Evolutionary conservation across 2,329 filamentous ascomycete species (phyloP).

Genomic region (Cladosporium sp.): DNA sequence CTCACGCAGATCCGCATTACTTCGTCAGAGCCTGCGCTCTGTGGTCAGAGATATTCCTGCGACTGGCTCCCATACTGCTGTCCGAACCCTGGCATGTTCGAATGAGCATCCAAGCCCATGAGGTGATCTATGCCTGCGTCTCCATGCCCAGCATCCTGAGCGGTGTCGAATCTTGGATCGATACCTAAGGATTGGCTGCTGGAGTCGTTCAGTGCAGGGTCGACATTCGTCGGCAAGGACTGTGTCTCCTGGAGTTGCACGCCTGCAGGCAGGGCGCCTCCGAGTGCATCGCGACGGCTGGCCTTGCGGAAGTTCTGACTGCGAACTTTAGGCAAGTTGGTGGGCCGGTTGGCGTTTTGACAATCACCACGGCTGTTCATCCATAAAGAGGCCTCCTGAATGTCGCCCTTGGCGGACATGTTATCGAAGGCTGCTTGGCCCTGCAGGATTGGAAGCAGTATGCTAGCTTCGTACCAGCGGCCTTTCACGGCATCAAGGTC

Average conservation of each 20-base stretch:
- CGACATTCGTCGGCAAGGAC: conserved; percentile 3
- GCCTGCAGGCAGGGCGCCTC: conserved; percentile 35
- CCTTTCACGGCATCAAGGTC: conserved; percentile 51
- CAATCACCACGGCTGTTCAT: conserved; percentile 35
- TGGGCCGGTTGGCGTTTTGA: conserved; percentile 26
- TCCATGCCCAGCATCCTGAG: conserved; percentile 17
- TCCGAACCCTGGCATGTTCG: conserved; percentile 25
- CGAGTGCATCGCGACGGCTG: conserved; percentile 39
- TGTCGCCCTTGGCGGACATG: conserved; percentile 25
- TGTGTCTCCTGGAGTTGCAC: conserved; percentile 27
- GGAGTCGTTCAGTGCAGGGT: conserved; percentile 5
- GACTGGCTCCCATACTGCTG: conserved; percentile 20
- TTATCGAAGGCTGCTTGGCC: conserved; percentile 18
- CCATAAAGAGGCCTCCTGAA: conserved; percentile 30
- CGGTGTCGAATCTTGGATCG: conserved; percentile 29
- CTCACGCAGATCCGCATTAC: neutral
- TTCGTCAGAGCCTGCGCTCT: no score
- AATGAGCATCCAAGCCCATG: conserved; percentile 20
- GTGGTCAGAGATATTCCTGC: conserved; percentile 2
- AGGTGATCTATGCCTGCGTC: conserved; percentile 31
- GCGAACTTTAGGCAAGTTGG: conserved; percentile 25
- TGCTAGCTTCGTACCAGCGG: conserved; percentile 55
- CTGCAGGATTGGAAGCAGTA: conserved; percentile 43
- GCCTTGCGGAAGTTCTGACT: conserved; percentile 28
- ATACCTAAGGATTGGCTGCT: conserved; percentile 14